phyloP scores from a whole-genome alignment of 768 basidiomycete genomes.

The Psilocybe tampanensis region DNA sequence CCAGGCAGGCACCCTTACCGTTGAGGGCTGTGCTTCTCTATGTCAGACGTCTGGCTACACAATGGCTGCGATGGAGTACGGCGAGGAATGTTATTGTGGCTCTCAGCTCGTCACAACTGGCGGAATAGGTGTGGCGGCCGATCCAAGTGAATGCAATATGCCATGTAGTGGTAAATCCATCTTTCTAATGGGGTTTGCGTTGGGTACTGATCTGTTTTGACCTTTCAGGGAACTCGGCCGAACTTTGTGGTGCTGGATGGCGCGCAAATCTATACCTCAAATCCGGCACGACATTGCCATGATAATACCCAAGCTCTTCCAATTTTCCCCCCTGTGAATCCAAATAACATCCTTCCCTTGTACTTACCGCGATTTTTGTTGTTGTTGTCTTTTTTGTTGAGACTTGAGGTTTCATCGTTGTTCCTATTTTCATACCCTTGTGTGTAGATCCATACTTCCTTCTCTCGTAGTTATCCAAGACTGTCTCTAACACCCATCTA shows the following conservation, averaged over 20 bases:
- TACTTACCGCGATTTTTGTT: not conserved
- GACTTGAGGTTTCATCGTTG: not conserved
- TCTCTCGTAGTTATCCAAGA: too few relatives aligned
- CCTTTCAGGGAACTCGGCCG: conserved; percentile 22
- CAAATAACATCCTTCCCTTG: not conserved
- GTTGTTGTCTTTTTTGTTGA: not conserved
- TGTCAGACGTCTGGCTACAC: conserved; percentile 29
- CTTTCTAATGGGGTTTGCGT: not conserved
- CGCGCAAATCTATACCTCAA: conserved; percentile 30
- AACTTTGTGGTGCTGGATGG: conserved; percentile 38
- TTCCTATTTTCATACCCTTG: not conserved
- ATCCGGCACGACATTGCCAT: conserved; percentile 19
- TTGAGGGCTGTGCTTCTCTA: conserved; percentile 26
- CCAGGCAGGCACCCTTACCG: conserved; percentile 28
- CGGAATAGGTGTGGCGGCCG: conserved; percentile 20
- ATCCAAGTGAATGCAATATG: not conserved
- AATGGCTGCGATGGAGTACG: conserved; percentile 37
- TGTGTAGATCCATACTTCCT: too few relatives aligned
- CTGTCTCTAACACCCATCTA: too few relatives aligned
- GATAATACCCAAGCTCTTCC: not conserved
- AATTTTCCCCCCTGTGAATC: not conserved
- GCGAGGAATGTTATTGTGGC: conserved; percentile 37
- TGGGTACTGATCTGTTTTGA: not conserved
- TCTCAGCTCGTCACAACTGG: conserved; percentile 23
- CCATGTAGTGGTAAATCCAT: not conserved